These are phyloP conservation scores for Daldinia loculata DNA, from an alignment of 495 filamentous ascomycete species.

Conservation along the genomic window DNA sequence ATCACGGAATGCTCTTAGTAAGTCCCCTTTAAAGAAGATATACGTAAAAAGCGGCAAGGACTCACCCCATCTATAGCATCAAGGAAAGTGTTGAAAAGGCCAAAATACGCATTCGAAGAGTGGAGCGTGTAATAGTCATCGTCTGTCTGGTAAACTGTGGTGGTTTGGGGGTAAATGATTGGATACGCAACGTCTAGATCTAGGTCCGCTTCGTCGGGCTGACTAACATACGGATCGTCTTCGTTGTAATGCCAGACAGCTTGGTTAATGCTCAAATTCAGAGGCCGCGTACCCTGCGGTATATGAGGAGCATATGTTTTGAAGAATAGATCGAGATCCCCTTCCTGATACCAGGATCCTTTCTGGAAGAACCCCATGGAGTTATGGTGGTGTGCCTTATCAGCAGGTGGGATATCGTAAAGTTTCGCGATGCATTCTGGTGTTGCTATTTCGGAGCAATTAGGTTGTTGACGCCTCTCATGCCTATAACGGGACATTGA, in stretches of 20 bases:
- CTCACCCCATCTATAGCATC: not conserved
- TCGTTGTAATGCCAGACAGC: not conserved
- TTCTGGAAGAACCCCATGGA: constrained; percentile 41
- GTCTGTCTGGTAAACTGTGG: not conserved
- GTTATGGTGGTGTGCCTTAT: constrained; percentile 31
- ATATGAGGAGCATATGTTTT: not conserved
- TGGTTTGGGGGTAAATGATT: not conserved
- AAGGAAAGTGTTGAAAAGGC: not conserved
- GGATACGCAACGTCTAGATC: not conserved
- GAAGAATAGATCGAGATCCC: not conserved
- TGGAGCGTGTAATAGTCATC: not conserved
- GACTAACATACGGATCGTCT: not conserved
- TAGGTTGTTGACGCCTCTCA: not conserved
- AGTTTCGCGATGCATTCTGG: not conserved
- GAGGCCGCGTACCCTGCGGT: not conserved
- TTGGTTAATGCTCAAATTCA: not conserved
- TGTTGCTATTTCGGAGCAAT: not conserved
- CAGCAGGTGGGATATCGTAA: constrained; percentile 16
- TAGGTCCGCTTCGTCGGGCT: not conserved
- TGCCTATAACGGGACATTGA: not conserved
- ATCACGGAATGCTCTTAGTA: not conserved
- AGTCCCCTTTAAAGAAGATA: not conserved
- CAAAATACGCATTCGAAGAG: not conserved
- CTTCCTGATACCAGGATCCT: constrained; percentile 29
- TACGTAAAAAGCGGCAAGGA: not conserved